A percentile compares a stretch with the other conserved stretches of the same genome.
These are phyloP conservation scores for Phytophthora chlamydospora DNA, from an alignment of 352 stramenopile species.

Conservation along the genomic window DNA sequence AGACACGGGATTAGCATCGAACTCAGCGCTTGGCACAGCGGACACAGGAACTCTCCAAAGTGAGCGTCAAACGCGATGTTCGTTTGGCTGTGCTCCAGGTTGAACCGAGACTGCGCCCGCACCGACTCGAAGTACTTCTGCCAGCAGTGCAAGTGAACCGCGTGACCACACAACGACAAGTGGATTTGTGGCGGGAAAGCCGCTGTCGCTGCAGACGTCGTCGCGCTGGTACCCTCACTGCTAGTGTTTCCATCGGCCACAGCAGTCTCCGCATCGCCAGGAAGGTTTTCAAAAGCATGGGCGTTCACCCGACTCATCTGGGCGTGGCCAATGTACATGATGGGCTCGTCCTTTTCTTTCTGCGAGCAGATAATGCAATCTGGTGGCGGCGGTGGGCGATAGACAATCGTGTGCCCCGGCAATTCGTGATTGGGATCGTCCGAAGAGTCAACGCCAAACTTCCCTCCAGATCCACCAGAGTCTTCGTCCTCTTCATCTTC, in stretches of 20 bases:
- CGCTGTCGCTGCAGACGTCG: slow-evolving; percentile 8
- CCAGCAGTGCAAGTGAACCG: slow-evolving; percentile 90
- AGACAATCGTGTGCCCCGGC: slow-evolving; percentile 55
- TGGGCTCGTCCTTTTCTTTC: slow-evolving; percentile 79
- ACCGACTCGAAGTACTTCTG: slow-evolving; percentile 91
- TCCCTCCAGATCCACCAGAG: slow-evolving; percentile 23
- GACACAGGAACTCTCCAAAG: slow-evolving; percentile 90
- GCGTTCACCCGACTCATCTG: slow-evolving; percentile 72
- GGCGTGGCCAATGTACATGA: slow-evolving; percentile 88
- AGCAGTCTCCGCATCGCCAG: slow-evolving; percentile 37
- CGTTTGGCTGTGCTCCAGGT: slow-evolving; percentile 73
- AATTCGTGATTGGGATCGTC: slow-evolving; percentile 26
- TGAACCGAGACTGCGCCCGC: slow-evolving; percentile 67
- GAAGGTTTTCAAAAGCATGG: slow-evolving; percentile 56
- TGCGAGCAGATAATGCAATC: slow-evolving; percentile 89
- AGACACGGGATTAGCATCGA: slow-evolving; percentile 91
- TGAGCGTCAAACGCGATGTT: slow-evolving; percentile 89
- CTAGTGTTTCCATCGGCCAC: slow-evolving; percentile 21
- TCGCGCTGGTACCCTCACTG: slow-evolving; percentile 11
- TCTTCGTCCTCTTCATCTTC: slow-evolving; percentile 64
- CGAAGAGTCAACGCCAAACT: slow-evolving; percentile 20
- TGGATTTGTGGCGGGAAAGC: slow-evolving; percentile 72
- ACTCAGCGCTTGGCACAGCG: slow-evolving; percentile 90
- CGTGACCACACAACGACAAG: slow-evolving; percentile 89
- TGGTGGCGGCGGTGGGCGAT: slow-evolving; percentile 63